phyloP scores from a whole-genome alignment of 257 asterid species.

The Anisodus acutangulus region DNA sequence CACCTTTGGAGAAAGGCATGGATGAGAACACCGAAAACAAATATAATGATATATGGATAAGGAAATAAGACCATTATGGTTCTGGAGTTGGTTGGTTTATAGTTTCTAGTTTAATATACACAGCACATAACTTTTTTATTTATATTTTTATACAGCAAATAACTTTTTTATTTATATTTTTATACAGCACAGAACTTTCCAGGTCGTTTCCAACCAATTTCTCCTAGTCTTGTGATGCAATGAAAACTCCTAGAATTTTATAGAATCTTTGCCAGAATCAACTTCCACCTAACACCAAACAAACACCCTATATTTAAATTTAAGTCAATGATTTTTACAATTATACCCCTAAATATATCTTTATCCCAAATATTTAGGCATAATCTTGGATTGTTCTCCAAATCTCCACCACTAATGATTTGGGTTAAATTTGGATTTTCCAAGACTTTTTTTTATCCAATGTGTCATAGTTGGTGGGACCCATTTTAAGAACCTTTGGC shows the following conservation, averaged over 20 bases:
- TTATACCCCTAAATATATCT: neutral
- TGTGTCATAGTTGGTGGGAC: constrained; percentile 33
- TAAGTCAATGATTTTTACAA: neutral
- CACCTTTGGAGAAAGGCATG: constrained; percentile 26
- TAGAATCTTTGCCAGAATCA: neutral
- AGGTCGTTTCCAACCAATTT: constrained; percentile 31
- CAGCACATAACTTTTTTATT: too few relatives aligned
- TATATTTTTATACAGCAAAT: too few relatives aligned
- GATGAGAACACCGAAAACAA: neutral
- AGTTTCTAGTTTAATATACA: neutral
- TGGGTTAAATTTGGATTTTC: neutral
- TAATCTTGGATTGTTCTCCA: constrained; percentile 9
- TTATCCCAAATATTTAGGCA: constrained; percentile 26
- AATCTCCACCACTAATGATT: neutral
- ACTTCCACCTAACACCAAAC: neutral
- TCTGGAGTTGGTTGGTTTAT: neutral
- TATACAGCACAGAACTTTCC: neutral
- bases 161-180: too few relatives aligned
- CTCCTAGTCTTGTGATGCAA: neutral
- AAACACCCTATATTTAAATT: neutral
- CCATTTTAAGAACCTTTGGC: constrained; percentile 31
- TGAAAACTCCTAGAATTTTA: constrained; percentile 11
- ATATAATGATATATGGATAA: neutral
- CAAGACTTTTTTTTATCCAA: neutral
- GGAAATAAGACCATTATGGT: neutral